Conservation (phyloP, 495 filamentous ascomycete species). For the Xylaria flabelliformis region DNA sequence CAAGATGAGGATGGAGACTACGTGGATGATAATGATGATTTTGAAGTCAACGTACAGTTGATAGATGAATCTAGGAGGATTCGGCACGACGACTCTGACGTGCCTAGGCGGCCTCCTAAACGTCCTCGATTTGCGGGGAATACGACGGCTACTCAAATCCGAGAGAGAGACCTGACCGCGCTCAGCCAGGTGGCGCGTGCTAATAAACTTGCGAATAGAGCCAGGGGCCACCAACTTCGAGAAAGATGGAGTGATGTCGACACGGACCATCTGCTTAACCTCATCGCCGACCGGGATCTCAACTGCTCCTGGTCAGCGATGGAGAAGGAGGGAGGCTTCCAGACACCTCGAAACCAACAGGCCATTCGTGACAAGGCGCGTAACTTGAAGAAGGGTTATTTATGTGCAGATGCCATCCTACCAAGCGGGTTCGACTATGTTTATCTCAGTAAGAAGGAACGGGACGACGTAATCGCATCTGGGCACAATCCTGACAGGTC, state of each 20-base stretch:
- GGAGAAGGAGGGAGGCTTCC: conserved; percentile 49
- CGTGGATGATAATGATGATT: conserved; percentile 32
- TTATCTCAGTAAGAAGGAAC: conserved; percentile 57
- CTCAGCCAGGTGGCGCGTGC: conserved; percentile 34
- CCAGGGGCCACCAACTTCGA: conserved; percentile 47
- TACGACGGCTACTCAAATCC: conserved; percentile 27
- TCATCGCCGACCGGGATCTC: conserved; percentile 54
- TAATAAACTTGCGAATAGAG: conserved; percentile 28
- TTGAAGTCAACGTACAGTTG: conserved; percentile 39
- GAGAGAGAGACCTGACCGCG: conserved; percentile 31
- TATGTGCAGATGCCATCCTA: conserved; percentile 54
- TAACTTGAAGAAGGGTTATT: conserved; percentile 64
- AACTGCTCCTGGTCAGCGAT: conserved; percentile 62
- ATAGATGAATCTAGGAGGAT: conserved; percentile 24
- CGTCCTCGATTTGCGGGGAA: conserved; percentile 10
- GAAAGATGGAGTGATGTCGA: conserved; percentile 54
- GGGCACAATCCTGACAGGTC: conserved; percentile 54
- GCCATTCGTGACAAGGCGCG: conserved; percentile 72
- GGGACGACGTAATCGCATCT: conserved; percentile 43
- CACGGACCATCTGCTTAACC: conserved; percentile 50
- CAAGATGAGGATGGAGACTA: conserved; percentile 18
- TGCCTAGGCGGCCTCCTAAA: conserved; percentile 10
- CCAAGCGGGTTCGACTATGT: conserved; percentile 58
- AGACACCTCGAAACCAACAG: conserved; percentile 60
- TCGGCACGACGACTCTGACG: conserved; percentile 11